Conservation (phyloP, 2,329 filamentous ascomycete genomes). For the Exophiala bonariae region DNA sequence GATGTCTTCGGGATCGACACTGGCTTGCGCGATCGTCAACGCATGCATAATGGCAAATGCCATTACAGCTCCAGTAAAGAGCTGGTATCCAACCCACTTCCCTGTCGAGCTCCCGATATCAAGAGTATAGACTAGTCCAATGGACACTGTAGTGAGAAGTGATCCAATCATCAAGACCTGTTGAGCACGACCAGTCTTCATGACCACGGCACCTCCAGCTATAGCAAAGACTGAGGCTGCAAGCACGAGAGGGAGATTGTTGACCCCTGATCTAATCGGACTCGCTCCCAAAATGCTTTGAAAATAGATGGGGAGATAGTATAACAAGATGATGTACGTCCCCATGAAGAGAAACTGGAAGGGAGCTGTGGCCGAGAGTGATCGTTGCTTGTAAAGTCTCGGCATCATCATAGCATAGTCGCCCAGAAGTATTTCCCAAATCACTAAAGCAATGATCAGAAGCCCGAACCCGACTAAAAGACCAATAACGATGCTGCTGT, state of each 20-base stretch:
- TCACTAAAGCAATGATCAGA: slow-evolving; percentile 36
- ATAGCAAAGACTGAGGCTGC: slow-evolving; percentile 33
- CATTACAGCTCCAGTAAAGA: slow-evolving; percentile 30
- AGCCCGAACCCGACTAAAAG: slow-evolving; percentile 52
- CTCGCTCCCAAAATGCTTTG: slow-evolving; percentile 39
- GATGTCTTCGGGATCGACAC: slow-evolving; percentile 28
- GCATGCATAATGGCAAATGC: slow-evolving; percentile 29
- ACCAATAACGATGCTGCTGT: slow-evolving; percentile 49
- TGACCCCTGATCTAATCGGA: slow-evolving; percentile 38
- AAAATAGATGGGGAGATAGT: slow-evolving; percentile 52
- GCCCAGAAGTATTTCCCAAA: slow-evolving; percentile 37
- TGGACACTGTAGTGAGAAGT: slow-evolving; percentile 28
- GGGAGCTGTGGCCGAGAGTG: slow-evolving; percentile 15
- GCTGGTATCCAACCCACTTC: slow-evolving; percentile 40
- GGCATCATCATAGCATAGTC: slow-evolving; percentile 31
- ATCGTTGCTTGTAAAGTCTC: slow-evolving; percentile 18
- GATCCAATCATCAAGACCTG: slow-evolving; percentile 29
- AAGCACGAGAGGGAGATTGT: slow-evolving; percentile 43
- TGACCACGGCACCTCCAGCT: slow-evolving; percentile 33
- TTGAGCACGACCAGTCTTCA: slow-evolving; percentile 22
- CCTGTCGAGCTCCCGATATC: slow-evolving; percentile 26
- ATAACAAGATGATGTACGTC: slow-evolving; percentile 34
- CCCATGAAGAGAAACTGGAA: slow-evolving; percentile 29
- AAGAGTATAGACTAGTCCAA: slow-evolving; percentile 36
- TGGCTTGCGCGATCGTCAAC: slow-evolving; percentile 26